A percentile compares a stretch with the other conserved stretches of the same genome.
Conservation (phyloP, 164 flowering plant genomes). For the Liquidambar formosana region DNA sequence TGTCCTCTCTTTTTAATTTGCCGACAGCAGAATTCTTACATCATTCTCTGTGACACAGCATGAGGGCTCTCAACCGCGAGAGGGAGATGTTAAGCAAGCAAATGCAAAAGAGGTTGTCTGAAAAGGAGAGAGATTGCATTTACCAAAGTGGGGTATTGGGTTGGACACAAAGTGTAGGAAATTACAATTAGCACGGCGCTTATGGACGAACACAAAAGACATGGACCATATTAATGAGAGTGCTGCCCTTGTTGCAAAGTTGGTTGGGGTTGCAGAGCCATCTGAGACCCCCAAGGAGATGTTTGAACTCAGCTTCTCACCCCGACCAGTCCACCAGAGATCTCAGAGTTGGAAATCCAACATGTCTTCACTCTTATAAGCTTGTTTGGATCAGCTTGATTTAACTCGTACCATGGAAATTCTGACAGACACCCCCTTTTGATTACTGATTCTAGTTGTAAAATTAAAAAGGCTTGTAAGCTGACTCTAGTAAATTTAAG, state of each 20-base stretch:
- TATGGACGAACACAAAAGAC: constrained; percentile 53
- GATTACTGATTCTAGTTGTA: too few species aligned
- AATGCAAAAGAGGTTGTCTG: constrained; percentile 36
- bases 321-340: constrained; percentile 12
- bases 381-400: too few species aligned
- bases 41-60: constrained; percentile 23
- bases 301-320: constrained; percentile 47
- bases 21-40: neutral
- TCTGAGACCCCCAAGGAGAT: constrained; percentile 48
- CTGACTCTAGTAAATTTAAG: too few species aligned
- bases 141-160: constrained; percentile 52
- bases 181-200: constrained; percentile 33
- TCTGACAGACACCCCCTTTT: too few species aligned
- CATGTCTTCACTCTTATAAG: constrained; percentile 12
- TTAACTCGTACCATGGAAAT: too few species aligned
- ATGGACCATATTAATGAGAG: constrained; percentile 52
- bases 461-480: too few species aligned
- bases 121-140: constrained; percentile 38
- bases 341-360: constrained; percentile 31
- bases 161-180: constrained; percentile 51
- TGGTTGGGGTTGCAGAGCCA: constrained; percentile 36
- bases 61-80: constrained; percentile 48
- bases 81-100: constrained; percentile 46
- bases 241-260: constrained; percentile 51
- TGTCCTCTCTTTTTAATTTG: neutral